These are phyloP conservation scores for Tolypocladium tropicale DNA, from an alignment of 2,329 filamentous ascomycete species.

Conservation along the genomic window DNA sequence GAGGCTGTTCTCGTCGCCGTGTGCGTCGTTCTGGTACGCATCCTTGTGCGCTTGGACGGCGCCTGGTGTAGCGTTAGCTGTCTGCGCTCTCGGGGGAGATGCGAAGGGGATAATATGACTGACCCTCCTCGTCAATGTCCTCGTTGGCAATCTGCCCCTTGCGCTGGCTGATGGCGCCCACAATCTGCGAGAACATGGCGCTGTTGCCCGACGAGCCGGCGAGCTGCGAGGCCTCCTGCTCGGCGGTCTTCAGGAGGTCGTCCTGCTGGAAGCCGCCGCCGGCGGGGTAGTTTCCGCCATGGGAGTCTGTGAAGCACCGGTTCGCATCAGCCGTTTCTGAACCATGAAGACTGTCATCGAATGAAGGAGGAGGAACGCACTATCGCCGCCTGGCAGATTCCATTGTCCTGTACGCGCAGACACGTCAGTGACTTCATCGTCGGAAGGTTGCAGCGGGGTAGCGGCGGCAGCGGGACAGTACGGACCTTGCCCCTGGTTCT, in stretches of 20 bases:
- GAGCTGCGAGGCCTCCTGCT: slow-evolving; percentile 35
- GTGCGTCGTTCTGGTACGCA: slow-evolving; percentile 48
- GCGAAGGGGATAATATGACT: neutral
- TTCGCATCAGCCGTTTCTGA: neutral
- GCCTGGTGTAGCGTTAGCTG: slow-evolving; percentile 27
- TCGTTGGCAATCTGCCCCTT: slow-evolving; percentile 36
- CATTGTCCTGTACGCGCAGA: slow-evolving; percentile 1
- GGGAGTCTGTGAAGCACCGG: slow-evolving; percentile 1
- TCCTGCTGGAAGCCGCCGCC: neutral
- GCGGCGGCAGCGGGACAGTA: neutral
- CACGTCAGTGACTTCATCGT: neutral
- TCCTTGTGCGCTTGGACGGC: slow-evolving; percentile 67
- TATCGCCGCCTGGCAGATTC: slow-evolving; percentile 6
- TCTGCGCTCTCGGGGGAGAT: neutral
- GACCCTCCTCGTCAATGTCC: slow-evolving; percentile 40
- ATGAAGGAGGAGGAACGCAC: slow-evolving; percentile 1
- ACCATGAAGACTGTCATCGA: too few relatives aligned
- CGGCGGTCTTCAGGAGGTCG: slow-evolving; percentile 27
- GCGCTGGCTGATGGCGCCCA: slow-evolving; percentile 37
- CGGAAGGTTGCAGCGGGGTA: neutral
- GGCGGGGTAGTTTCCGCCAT: slow-evolving; percentile 7
- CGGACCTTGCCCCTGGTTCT: slow-evolving; percentile 8
- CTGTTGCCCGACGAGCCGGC: slow-evolving; percentile 35
- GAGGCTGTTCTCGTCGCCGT: slow-evolving; percentile 39
- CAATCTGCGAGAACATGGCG: slow-evolving; percentile 38